Evolutionary conservation across 2,329 filamentous ascomycete genomes (phyloP), one percentile per base, ranked within the genome.

Genomic region (Colletotrichum godetiae): DNA sequence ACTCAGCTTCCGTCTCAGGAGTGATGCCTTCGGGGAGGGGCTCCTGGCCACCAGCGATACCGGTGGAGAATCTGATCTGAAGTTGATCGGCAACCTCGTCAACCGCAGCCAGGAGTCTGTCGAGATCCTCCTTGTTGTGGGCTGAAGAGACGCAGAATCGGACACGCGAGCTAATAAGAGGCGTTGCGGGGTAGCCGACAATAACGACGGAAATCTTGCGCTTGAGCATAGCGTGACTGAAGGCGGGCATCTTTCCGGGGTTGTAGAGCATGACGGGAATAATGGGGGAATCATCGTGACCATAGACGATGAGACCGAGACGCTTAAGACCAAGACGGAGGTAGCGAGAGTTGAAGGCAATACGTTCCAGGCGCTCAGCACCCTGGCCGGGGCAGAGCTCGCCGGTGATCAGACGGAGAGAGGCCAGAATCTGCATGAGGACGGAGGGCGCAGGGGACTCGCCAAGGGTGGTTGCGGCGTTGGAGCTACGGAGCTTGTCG

Each of bases 261-360:
- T 98, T 95, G 88, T 98, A 99, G 33, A 99, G 91, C 80, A 98
- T 90, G 77, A 99, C 84, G 67, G 97, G 97, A 78, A 99, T 95
- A 78, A 99, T 98, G 69, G 97, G 97, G 5, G 95, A 98, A 85
- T 99, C 97, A 80, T 99, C 97, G 82, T 98, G 95, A 74, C 97
- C 97, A 81, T 97, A 98, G 67, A 98, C 93, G 80, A 99, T 99
- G 85, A 95, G 96, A 62, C 97, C 97, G 65, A 99, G 92, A 77
- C 97, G 94, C 89, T 99, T 99, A 79, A 99, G 90, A 77, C 97
- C 97, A 33, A 99, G 92, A 73, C 97, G 94, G n/a, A 99, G 94
- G 82, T 99, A 99, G 59, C 97, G 92, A 27, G 95, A 98, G 89
- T 99, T 99, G 89, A 98, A 99, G 62, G 96, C 95, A 77, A 99